Evolutionary conservation across 441 rosid species (phyloP), one percentile per base, ranked within the genome.

Genomic region (Adansonia grandidieri): DNA sequence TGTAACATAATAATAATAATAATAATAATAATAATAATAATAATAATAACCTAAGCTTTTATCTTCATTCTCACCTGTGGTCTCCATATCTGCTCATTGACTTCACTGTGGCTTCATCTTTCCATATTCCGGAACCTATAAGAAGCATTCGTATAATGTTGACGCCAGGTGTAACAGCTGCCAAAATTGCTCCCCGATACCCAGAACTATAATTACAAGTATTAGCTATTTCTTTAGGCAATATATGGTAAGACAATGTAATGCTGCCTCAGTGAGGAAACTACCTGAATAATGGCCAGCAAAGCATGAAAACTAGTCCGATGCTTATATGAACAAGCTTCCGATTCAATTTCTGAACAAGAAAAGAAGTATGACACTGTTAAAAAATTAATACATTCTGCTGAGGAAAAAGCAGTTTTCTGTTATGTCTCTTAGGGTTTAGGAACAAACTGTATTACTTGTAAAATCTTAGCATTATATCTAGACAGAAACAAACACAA

Each of bases 11-110:
- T 10, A 9, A 56, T 22, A n/a, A n/a, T n/a, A n/a, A n/a, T n/a
- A n/a, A n/a, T n/a, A n/a, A n/a, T n/a, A n/a, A n/a, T n/a, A n/a
- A n/a, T n/a, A n/a, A n/a, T n/a, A n/a, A n/a, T n/a, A n/a, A n/a
- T n/a, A n/a, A n/a, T n/a, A n/a, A n/a, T n/a, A n/a, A n/a, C n/a
- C n/a, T 11, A 73, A 57, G 54, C 6, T 37, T 42, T 54, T 68
- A 24, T 14, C 13, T 14, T 69, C 67, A 54, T 50, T 53, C 65
- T 50, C 77, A 88, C 97, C 97, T 92, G 87, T 79, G 85, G 75
- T 94, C 91, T 77, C 97, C 99, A 57, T 83, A 84, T 89, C 98
- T 90, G 88, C 97, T 92, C 97, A 92, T 96, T 57, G 99, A 92
- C 87, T 92, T 94, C 78, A 94, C 93, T 0, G 89, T 90, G 73